phyloP scores from a whole-genome alignment of 805 yeast genomes.

The Debaryomyces hansenii region DNA sequence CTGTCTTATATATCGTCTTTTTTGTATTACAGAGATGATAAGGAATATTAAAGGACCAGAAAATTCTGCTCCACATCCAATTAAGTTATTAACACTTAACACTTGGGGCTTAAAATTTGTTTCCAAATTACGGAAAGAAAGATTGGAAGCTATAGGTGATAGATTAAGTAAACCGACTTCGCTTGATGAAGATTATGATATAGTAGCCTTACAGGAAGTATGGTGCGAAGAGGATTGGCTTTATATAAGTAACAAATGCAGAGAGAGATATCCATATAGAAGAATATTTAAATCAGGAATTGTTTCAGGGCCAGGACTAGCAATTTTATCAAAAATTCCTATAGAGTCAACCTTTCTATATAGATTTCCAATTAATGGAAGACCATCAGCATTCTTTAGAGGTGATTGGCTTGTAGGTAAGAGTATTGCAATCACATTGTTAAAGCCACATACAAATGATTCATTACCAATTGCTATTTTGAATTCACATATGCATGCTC shows the following conservation, averaged over 20 bases:
- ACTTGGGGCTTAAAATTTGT: conserved; percentile 90
- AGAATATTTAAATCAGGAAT: conserved; percentile 82
- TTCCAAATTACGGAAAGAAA: conserved; percentile 62
- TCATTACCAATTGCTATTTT: conserved; percentile 69
- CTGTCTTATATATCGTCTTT: no score
- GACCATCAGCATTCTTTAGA: conserved; percentile 88
- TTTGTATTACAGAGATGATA: neutral
- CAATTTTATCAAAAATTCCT: conserved; percentile 79
- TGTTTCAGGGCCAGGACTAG: conserved; percentile 90
- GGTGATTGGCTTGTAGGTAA: conserved; percentile 99
- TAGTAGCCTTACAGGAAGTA: conserved; percentile 91
- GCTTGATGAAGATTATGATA: conserved; percentile 57
- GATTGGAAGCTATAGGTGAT: conserved; percentile 76
- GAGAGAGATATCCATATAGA: conserved; percentile 54
- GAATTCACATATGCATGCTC: conserved; percentile 97
- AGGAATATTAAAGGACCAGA: neutral
- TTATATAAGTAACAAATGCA: conserved; percentile 49
- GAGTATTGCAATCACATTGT: conserved; percentile 68
- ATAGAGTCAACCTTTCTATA: conserved; percentile 76
- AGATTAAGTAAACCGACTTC: conserved; percentile 42
- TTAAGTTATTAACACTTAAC: conserved; percentile 66
- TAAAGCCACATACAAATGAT: conserved; percentile 50
- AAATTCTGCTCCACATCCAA: conserved; percentile 2
- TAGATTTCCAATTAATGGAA: conserved; percentile 88
- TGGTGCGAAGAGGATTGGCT: conserved; percentile 90